Base-by-base conservation (phyloP, 164 flowering plant species). In the Aristolochia fimbriata region DNA sequence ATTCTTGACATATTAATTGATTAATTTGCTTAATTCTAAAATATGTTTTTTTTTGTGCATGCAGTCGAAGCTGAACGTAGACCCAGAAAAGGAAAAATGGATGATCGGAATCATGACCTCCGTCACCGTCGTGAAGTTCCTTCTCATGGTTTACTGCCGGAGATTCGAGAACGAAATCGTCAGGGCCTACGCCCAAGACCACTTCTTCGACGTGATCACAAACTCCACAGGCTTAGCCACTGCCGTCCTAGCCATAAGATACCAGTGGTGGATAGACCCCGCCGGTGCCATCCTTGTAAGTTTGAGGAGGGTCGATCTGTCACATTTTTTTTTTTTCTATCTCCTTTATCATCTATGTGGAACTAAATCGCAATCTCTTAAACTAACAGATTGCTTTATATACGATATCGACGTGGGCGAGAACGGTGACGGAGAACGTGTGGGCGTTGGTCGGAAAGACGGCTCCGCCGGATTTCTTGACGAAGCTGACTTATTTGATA, bases 371-470 rank as follows among this genome's bases (percentile, higher is more conserved):
- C n/a, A n/a, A n/a, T n/a, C n/a, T n/a, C n/a, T n/a, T n/a, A n/a
- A n/a, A n/a, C n/a, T n/a, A n/a, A n/a, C 81, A 89, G 96, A 89
- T 90, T 31, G 97, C 97, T 17, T 23, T 85, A 31, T 90, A 87
- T 51, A 89, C 97, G 15, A 89, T 89, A 16, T 27, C 68, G 49
- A 85, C 88, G 6, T 89, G 97, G 97, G 65, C 87, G 0, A 83
- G 45, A 67, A 89, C 92, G 0, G 91, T 89, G 1, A 7, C 81
- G 5, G 94, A 87, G 70, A 89, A 87, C 61, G 94, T 83, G 4
- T 41, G 75, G 76, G 78, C 89, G 7, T 63, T 89, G 13, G 79
- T 89, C 4, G 97, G 97, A 57, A 79, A 13, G 24, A 69, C 90
- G 12, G 96, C 96, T 0, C 89, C 96, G 5, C 95, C 95, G 0